Base-by-base conservation (phyloP, 106 monocot genomes). In the Acanthochlamys bracteata region DNA sequence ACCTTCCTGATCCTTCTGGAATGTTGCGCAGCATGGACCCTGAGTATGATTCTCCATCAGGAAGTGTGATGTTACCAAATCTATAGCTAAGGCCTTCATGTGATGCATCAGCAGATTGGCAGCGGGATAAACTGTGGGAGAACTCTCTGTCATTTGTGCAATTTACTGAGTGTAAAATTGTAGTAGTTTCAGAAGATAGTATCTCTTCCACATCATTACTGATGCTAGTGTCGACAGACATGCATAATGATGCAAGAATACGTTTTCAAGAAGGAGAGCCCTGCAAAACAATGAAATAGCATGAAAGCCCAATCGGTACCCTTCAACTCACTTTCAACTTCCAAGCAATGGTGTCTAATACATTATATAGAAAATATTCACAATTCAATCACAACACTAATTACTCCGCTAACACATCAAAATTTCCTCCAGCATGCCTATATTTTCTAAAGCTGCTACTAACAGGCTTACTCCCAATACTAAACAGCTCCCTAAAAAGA, bases 11-110 rank as follows among this genome's bases (percentile, higher is more conserved):
- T 21, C 0, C 66, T 33, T 66, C 51, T 9, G 86, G 78, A 42
- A 65, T 58, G 67, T 84, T 90, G 22, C 89, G 84, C 61, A 78
- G 66, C 26, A 87, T 24, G 16, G 77, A 78, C 57, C 94, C 94
- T 20, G 71, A 77, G 77, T 84, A 95, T 40, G 41, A 71, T 26
- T 90, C 94, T 10, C 90, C 86, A 71, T 82, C 74, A 6, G 71
- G 80, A 55, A 82, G 76, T 54, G 65, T 59, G 54, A 82, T 53
- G 39, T 90, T 74, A 9, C 61, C 71, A 46, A 61, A 55, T 71
- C 65, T 78, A 65, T 76, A 71, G 42, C 71, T 65, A 57, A 23
- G 46, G 4, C 63, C 19, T 70, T 53, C 39, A 65, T 4, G 19
- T 27, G 40, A 42, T 60, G 60, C 12, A 39, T 41, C n/a, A 20